Base-by-base conservation (phyloP, 495 filamentous ascomycete genomes). In the Penicillium lividum region DNA sequence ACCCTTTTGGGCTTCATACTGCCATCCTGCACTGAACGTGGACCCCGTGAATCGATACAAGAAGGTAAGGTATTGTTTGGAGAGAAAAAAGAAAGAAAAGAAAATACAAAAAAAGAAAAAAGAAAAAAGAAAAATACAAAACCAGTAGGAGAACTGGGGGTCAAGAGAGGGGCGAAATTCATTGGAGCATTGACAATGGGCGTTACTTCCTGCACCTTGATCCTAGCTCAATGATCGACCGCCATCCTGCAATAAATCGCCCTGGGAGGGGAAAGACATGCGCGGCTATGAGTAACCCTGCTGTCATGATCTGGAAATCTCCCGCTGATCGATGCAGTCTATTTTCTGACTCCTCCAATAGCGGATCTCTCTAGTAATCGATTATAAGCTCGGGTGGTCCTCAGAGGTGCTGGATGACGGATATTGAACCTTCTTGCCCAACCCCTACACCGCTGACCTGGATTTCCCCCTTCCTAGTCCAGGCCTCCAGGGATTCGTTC, bases 261-360 rank as follows among this genome's bases (percentile, higher is more conserved):
- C 66, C 66, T 71, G 58, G 62, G 60, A 68, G 51, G 70, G 68
- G 69, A 65, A 65, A 67, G 62, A 71, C 68, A 70, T 69, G 72
- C 70, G 73, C 70, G 73, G 71, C 70, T 68, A 75, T 75, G 69
- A 65, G 68, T 63, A 73, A 77, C 70, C 68, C 71, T 69, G 70
- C 71, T 70, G 71, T 74, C 74, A 74, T 71, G 72, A 75, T 75
- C 74, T 74, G 63, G 69, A 64, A 70, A 66, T 65, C 62, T 66
- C 64, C 64, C 68, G 70, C 68, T 72, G 74, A 76, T 75, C 73
- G 63, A 69, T 72, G 67, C 61, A 71, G 64, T 67, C 71, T 73
- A 72, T 62, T 73, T 75, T 71, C 63, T 77, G 75, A 77, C 75
- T 75, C 68, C 75, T 77, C 75, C 75, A 71, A 76, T 74, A 65